Base-by-base conservation (phyloP, 2,329 filamentous ascomycete genomes). In the Apiospora phragmitis region DNA sequence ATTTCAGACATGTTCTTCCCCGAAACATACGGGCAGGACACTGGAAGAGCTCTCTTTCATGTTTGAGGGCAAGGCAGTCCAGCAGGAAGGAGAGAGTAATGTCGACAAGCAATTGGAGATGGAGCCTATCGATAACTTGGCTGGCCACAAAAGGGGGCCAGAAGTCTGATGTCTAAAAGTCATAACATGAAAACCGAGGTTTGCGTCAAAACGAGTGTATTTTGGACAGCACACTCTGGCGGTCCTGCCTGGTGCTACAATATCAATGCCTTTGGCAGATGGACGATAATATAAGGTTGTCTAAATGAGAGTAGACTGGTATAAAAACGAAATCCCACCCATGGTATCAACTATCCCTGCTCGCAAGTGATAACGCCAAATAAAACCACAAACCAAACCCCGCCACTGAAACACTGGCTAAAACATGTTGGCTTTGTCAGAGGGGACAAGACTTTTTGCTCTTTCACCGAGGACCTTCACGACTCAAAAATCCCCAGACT, bases 31-130 rank as follows among this genome's bases (percentile, higher is more conserved):
- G 78, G 78, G 24, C n/a, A 75, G 77, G 14, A 79, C 79, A 0
- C 74, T 81, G 6, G 80, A 81, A 62, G 79, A 81, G 71, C 73
- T 81, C 9, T 78, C 76, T 21, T 80, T 80, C 71, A 79, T 81
- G 70, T 80, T 81, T 66, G 79, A 81, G 70, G 79, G 77, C 41
- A 77, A 75, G 68, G 77, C 76, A 38, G 72, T 75, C n/a, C 74
- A 76, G 62, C 72, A 74, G 3, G 74, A 73, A 66, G 74, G 75
- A 71, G 75, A 75, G 69, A 72, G 68, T 70, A 77, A 76, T 29
- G 73, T 80, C 9, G 74, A 79, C 65, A 79, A 79, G 75, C 77
- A 79, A 72, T 41, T 80, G 68, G 76, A 75, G 69, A 69, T 71
- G 21, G 71, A 75, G 70, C 71, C 71, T 45, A 45, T 71, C 38